These are phyloP conservation scores for Populus tomentosa DNA, from an alignment of 441 rosid genomes.

Conservation along the genomic window DNA sequence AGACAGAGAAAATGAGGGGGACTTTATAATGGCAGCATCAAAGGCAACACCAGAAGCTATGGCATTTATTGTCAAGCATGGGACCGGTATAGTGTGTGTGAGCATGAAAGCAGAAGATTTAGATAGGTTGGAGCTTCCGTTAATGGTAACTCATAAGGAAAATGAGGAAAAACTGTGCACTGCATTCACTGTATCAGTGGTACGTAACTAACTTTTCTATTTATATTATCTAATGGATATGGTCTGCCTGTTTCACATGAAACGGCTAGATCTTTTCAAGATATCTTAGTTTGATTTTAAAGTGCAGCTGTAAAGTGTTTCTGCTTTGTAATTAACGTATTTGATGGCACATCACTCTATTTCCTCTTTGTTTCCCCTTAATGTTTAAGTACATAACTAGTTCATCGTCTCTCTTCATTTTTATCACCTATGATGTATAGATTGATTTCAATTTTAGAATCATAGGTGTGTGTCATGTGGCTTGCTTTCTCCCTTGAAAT, in stretches of 20 bases:
- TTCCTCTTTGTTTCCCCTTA: background rate
- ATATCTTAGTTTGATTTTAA: background rate
- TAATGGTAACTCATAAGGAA: slow-evolving; percentile 67
- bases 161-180: slow-evolving; percentile 79
- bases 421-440: background rate
- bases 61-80: slow-evolving; percentile 93
- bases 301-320: background rate
- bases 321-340: background rate
- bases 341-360: background rate
- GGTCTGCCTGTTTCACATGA: background rate
- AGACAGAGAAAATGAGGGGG: slow-evolving; percentile 97
- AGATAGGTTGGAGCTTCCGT: slow-evolving; percentile 74
- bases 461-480: background rate
- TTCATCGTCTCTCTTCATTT: background rate
- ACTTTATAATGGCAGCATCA: slow-evolving; percentile 79
- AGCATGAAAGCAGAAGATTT: slow-evolving; percentile 81
- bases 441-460: background rate
- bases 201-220: slow-evolving; percentile 24
- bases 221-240: slow-evolving; percentile 3
- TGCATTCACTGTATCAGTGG: slow-evolving; percentile 88
- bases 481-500: background rate
- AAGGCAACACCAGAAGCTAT: slow-evolving; percentile 83
- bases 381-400: background rate
- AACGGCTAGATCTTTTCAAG: background rate
- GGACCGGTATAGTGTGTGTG: slow-evolving; percentile 89